Conservation (phyloP, 1,284 basidiomycete species). For the Ustilago hordei region DNA sequence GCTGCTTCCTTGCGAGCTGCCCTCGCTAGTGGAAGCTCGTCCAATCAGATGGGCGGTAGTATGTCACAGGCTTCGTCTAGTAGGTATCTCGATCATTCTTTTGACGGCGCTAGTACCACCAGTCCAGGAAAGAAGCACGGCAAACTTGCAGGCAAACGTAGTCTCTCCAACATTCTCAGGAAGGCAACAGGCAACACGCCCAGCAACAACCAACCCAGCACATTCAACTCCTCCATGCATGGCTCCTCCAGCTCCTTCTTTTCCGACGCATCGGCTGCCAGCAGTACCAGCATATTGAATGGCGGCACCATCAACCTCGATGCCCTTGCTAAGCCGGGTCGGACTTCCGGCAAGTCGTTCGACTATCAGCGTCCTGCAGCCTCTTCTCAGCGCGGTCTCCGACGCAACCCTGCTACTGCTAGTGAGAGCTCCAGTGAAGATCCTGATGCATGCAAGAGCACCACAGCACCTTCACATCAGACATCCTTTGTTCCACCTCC, state of each 20-base stretch:
- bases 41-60: constrained; percentile 17
- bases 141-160: constrained; percentile 49
- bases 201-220: constrained; percentile 2
- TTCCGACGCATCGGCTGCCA: constrained; percentile 19
- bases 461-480: neutral
- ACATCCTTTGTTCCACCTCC: constrained; percentile 4
- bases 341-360: constrained; percentile 29
- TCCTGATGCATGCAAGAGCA: constrained; percentile 15
- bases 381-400: constrained; percentile 6
- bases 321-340: constrained; percentile 34
- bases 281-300: constrained; percentile 12
- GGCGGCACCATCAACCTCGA: constrained; percentile 34
- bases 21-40: constrained; percentile 31
- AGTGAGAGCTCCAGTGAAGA: constrained; percentile 31
- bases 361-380: constrained; percentile 35
- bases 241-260: constrained; percentile 32
- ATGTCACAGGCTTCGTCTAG: constrained; percentile 24
- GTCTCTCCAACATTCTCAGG: constrained; percentile 55
- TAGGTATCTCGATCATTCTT: constrained; percentile 23
- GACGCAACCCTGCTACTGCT: constrained; percentile 24
- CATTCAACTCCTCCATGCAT: constrained; percentile 7
- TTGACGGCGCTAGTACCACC: constrained; percentile 13
- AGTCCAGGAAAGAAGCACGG: constrained; percentile 40
- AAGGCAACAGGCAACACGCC: constrained; percentile 44
- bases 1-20: constrained; percentile 60